phyloP scores from a whole-genome alignment of 1,284 basidiomycete genomes.

The Cryptococcus sp. region DNA sequence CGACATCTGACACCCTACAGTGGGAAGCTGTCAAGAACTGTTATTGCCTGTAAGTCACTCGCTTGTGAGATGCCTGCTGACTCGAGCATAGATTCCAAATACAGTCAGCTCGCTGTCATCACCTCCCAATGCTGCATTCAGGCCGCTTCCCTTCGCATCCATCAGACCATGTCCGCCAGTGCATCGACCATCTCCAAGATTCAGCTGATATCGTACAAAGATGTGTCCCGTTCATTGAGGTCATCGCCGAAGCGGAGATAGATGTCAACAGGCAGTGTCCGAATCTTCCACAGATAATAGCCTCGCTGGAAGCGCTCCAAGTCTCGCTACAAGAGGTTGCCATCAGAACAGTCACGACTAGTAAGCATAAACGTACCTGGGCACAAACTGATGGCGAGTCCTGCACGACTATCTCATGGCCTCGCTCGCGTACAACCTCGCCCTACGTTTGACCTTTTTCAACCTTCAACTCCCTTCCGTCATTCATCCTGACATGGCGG shows the following conservation, averaged over 20 bases:
- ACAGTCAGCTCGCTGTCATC: constrained; percentile 3
- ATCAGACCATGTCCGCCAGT: constrained; percentile 5
- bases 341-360: not conserved
- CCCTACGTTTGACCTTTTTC: not conserved
- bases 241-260: not conserved
- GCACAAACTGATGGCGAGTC: not conserved
- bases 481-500: not conserved
- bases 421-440: not conserved
- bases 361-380: not conserved
- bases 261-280: not conserved
- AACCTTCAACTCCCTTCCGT: not conserved
- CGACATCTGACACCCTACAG: constrained; percentile 4
- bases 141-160: not conserved
- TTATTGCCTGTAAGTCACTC: constrained; percentile 12
- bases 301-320: not conserved
- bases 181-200: constrained; percentile 2
- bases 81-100: constrained; percentile 4
- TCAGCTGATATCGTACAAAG: not conserved
- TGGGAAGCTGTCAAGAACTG: constrained; percentile 18
- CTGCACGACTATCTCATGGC: not conserved
- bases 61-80: not conserved
- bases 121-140: not conserved
- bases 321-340: not conserved
- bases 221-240: not conserved
- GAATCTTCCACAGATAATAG: not conserved